Conservation (phyloP, 768 basidiomycete species). For the Lactarius vividus region DNA sequence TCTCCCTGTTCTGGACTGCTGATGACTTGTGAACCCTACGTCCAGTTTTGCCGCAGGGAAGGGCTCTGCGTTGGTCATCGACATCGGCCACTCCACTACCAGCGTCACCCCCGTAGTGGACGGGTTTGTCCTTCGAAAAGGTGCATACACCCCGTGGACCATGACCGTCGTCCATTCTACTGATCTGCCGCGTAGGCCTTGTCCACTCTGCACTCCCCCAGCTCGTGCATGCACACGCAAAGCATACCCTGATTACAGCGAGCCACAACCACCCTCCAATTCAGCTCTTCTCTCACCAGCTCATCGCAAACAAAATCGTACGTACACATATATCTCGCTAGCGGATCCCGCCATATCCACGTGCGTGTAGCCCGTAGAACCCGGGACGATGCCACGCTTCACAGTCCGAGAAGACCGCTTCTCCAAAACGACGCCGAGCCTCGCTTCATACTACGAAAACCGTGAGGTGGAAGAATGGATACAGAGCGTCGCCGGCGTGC, state of each 20-base stretch:
- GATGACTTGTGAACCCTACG: not conserved
- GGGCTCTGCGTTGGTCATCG: conserved; percentile 94
- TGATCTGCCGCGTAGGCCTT: conserved; percentile 57
- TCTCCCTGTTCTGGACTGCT: not conserved
- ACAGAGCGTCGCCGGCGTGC: conserved; percentile 81
- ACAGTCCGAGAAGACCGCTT: conserved; percentile 73
- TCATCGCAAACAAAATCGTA: conserved; percentile 80
- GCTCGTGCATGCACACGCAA: conserved; percentile 78
- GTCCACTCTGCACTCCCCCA: conserved; percentile 69
- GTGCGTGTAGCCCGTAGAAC: conserved; percentile 62
- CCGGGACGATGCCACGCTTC: conserved; percentile 60
- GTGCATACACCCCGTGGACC: conserved; percentile 38
- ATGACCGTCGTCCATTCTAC: not conserved
- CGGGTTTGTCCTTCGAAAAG: conserved; percentile 96
- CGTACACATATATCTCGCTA: conserved; percentile 6
- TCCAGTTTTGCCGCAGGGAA: conserved; percentile 92
- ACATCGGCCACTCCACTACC: conserved; percentile 84
- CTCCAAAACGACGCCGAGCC: conserved; percentile 71
- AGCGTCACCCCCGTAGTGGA: conserved; percentile 96
- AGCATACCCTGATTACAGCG: conserved; percentile 56
- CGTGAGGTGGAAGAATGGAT: conserved; percentile 93
- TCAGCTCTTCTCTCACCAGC: conserved; percentile 79
- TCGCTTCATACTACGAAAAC: conserved; percentile 75
- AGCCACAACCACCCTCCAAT: conserved; percentile 53
- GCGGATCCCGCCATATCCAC: conserved; percentile 17